A percentile compares a stretch with the other conserved stretches of the same genome.
phyloP scores from a whole-genome alignment of 2,329 filamentous ascomycete species.

The Colletotrichum sp. region DNA sequence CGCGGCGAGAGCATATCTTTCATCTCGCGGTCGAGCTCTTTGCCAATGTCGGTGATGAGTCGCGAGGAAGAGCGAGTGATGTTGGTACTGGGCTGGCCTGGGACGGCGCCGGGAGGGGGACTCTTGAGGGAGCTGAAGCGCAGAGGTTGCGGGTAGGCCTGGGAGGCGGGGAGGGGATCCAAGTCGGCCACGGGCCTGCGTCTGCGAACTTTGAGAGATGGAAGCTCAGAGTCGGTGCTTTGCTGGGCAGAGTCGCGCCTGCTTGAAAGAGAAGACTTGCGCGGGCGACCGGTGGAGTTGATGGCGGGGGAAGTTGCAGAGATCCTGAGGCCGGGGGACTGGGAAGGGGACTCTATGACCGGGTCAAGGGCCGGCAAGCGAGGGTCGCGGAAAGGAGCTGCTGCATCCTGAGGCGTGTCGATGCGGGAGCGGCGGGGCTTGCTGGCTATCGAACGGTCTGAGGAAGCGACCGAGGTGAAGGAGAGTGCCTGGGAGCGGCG shows the following conservation, averaged over 20 bases:
- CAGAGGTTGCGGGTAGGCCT: conserved; percentile 9
- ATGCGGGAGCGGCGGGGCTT: not conserved
- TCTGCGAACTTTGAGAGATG: conserved; percentile 3
- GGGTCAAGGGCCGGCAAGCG: not conserved
- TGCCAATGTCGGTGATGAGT: conserved; percentile 14
- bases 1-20: conserved; percentile 1
- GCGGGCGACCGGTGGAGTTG: not conserved
- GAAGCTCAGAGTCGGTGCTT: not conserved
- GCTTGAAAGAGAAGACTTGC: not conserved
- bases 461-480: not conserved
- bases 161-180: not conserved
- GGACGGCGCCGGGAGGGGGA: not conserved
- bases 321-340: not conserved
- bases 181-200: conserved; percentile 1
- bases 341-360: not conserved
- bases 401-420: not conserved
- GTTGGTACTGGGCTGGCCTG: not conserved
- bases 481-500: not conserved
- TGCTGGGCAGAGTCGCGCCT: not conserved
- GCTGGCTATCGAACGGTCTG: not conserved
- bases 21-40: conserved; percentile 13
- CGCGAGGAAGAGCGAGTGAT: not conserved
- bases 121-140: conserved; percentile 9
- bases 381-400: not conserved
- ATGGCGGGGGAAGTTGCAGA: not conserved